Evolutionary conservation across 208 protist genomes (phyloP).

Genomic region (Leishmania mexicana): DNA sequence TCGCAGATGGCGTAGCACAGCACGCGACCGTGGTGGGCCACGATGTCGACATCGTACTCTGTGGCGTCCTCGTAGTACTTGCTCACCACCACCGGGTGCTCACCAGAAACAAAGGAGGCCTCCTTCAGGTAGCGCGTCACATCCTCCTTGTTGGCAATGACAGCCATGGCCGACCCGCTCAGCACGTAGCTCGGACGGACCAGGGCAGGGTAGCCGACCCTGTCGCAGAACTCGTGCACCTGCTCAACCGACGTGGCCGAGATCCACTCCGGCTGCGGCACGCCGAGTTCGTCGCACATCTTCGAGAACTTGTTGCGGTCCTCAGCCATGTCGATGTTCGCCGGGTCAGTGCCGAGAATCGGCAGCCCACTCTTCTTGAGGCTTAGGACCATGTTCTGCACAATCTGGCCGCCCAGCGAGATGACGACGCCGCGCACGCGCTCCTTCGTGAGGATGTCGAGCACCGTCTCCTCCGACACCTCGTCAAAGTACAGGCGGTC

Average conservation of each 20-base stretch:
- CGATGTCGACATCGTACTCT: conserved; percentile 99
- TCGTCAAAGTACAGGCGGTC: conserved; percentile 99
- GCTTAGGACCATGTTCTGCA: conserved; percentile 98
- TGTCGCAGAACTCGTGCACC: conserved; percentile 90
- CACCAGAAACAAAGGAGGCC: conserved; percentile 89
- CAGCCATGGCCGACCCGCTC: conserved; percentile 97
- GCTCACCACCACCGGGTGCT: conserved; percentile 96
- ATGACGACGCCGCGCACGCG: conserved; percentile 93
- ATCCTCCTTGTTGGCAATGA: conserved; percentile 93
- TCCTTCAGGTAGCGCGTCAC: conserved; percentile 93
- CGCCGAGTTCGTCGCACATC: conserved; percentile 93
- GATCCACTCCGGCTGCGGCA: conserved; percentile 98
- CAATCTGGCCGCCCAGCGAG: conserved; percentile 97
- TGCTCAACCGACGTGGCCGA: conserved; percentile 90
- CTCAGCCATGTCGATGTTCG: conserved; percentile 97
- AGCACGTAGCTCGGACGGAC: conserved; percentile 98
- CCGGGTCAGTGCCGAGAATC: conserved; percentile 96
- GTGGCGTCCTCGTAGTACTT: conserved; percentile 97
- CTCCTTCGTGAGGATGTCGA: conserved; percentile 97
- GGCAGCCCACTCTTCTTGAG: conserved; percentile 89
- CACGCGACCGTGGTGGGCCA: conserved; percentile 96
- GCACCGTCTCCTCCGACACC: conserved; percentile 95
- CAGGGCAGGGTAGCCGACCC: conserved; percentile 94
- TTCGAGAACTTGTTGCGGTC: conserved; percentile 96
- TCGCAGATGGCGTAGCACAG: conserved; percentile 98